Base-by-base conservation (phyloP, 2,329 filamentous ascomycete genomes). In the Fusarium camptoceras region DNA sequence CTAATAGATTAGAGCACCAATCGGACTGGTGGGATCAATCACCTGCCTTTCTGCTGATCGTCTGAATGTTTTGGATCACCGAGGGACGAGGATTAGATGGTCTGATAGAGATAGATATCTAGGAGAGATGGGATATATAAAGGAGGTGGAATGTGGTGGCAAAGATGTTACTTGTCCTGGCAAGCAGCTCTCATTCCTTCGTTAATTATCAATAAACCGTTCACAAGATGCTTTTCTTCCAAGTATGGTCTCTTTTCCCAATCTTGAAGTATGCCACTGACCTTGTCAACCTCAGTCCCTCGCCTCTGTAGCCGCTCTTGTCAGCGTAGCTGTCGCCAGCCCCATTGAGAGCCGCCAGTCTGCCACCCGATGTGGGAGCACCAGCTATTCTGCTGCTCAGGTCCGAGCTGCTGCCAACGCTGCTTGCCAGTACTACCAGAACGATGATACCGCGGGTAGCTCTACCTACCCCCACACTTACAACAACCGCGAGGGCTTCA, bases 401-500 rank as follows among this genome's bases (percentile, higher is more conserved):
- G 75, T 81, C 44, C 64, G 57, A 22, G 71, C 75, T 3, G 78
- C 79, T 16, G 74, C 77, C 49, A 42, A 60, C 18, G 66, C 72
- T 5, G 76, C 78, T 5, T 79, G 77, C 64, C 9, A 54, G 12
- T 66, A 74, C 41, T 74, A 77, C 48, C 59, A 53, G 43, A 48
- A 54, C 16, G 71, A 57, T n/a, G 64, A 61, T 22, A 73, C 62
- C 2, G 73, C 75, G 18, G 78, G 78, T 22, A 70, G 66, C 66
- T 78, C 77, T 9, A 73, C 58, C 4, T 82, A 82, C 62, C 80
- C 80, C n/a, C 80, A 82, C 70, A 70, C 66, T 31, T 82, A 78
- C 75, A 78, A 78, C 74, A 80, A 82, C 79, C 72, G 66, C 34
- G 80, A 82, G 73, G 79, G 76, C 31, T 81, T 82, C 34, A 53